Base-by-base conservation (phyloP, 176 grass and related monocot species). In the Oryza australiensis region DNA sequence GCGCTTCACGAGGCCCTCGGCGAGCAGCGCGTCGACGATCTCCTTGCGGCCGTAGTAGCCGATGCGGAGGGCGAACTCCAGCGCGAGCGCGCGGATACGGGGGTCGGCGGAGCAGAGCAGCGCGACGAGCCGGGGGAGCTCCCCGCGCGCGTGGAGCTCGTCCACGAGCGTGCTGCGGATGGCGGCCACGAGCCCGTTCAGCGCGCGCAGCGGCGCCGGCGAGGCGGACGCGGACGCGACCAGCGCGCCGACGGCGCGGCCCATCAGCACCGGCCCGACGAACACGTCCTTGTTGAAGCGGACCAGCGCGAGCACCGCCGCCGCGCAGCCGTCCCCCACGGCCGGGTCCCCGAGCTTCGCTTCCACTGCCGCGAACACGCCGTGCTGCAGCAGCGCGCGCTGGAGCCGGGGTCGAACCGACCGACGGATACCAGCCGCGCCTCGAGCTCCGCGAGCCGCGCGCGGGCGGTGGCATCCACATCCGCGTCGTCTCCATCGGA, bases 201-300 rank as follows among this genome's bases (percentile, higher is more conserved):
- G 84, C 26, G 90, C 84, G 28, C 84, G 62, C 26, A 95, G 90
- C 5, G 92, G 60, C 69, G 82, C 84, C 0, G 85, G 62, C 1
- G 82, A 85, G 27, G 0, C 2, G 12, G 88, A 73, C 9, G 85
- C 71, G n/a, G 86, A 40, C 23, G 78, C 34, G 32, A 93, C 89
- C 8, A 98, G 74, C 53, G 89, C 87, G 48, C 64, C 82, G 5
- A 98, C 63, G 49, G 89, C 84, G 16, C 60, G 80, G 23, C 96
- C 96, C 93, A 95, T 98, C 18, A 98, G 86, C 1, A 95, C 69
- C 1, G 90, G 90, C 2, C 96, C 93, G 3, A 98, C 93, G 55
- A 95, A 98, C 33, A 98, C 95, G 51, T 94, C 95, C 79, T 88
- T 88, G 87, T 95, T 98, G 88, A 98, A 98, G 14, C 88, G 84